Evolutionary conservation across 2,329 filamentous ascomycete species (phyloP), one percentile per base, ranked within the genome.

Genomic region (Clonostachys solani): DNA sequence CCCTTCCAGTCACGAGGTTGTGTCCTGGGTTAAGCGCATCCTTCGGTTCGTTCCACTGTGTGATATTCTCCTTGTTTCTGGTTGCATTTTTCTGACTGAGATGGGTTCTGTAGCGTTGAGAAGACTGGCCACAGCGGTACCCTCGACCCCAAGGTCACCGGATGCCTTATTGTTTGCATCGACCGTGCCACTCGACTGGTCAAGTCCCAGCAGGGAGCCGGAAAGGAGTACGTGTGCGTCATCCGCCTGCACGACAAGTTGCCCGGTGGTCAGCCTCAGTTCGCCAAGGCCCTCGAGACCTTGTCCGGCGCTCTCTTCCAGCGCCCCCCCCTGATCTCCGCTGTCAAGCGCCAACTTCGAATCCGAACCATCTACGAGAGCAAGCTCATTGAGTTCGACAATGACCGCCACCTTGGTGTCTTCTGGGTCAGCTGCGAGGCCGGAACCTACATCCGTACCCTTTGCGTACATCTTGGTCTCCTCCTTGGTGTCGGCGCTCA

Each of bases 361-460:
- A 95, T 99, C 71, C 86, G 94, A 72, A 96, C 92, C 53, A 96
- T 99, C 60, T 88, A 97, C 77, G 91, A 97, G 74, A 95, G 87
- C 82, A 95, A 95, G 76, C 79, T 97, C 47, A 83, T 90, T 65
- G 94, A 99, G 76, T 99, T 97, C 66, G 94, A 99, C 77, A 97
- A 99, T 65, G 92, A 97, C 63, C 86, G 94, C 60, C 92, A 97
- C 69, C 81, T 99, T 36, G 94, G 89, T 69, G 92, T 97, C 48
- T 99, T 99, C 81, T 97, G 94, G 92, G 94, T 97, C 59, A 95
- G 90, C 73, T 99, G 94, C 72, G 94, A 99, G 74, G 94, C 67
- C 46, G 94, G 94, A 67, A 99, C 94, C 54, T 99, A 99, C 71
- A 97, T 99, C 67, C 89, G 94, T 77, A 99, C 94, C 36, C 84